Base-by-base conservation (phyloP, 1,139 yeast species). In the Zhuliangozyma blackwelliae region DNA sequence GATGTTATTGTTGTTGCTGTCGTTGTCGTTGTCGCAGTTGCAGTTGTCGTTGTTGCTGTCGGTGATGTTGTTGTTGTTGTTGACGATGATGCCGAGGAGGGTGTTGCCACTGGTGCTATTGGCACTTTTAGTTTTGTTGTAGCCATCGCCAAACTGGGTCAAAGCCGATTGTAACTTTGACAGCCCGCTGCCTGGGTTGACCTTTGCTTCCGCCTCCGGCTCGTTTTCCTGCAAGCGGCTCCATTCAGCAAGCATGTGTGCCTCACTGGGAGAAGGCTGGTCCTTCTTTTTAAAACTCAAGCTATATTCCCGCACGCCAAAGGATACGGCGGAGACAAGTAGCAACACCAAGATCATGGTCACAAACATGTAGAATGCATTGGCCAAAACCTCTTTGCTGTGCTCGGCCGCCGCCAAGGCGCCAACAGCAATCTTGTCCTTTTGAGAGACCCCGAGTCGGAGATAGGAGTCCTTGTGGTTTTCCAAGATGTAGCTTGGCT, bases 251-350 rank as follows among this genome's bases (percentile, higher is more conserved):
- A 38, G 33, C 25, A 34, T 40, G 8, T 33, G 16, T 8, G 36
- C 37, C 11, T 39, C 40, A 29, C 38, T 37, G 3, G 43, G 38
- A 3, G 46, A 37, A 6, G 45, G 38, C 12, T 28, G 25, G 13
- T 36, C 23, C 28, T 33, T 41, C 23, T 43, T 37, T 39, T 35
- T 43, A 25, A 29, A 10, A 43, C 37, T 2, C 3, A 59, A 33
- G 13, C 39, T 36, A 36, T 56, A 61, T 40, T 63, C 67, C 38
- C 67, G 44, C 2, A 55, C 25, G 0, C 55, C 65, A 50, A 59
- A 63, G 3, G 48, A 32, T 1, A 54, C 31, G 0, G 55, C 55
- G 2, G 57, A 61, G 2, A 51, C 6, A 2, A 59, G 53, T 4
- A 57, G 43, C 9, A 52, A 48, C 3, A 37, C 37, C 25, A 59